phyloP scores from a whole-genome alignment of 2,329 filamentous ascomycete species.

The Fusarium citri region DNA sequence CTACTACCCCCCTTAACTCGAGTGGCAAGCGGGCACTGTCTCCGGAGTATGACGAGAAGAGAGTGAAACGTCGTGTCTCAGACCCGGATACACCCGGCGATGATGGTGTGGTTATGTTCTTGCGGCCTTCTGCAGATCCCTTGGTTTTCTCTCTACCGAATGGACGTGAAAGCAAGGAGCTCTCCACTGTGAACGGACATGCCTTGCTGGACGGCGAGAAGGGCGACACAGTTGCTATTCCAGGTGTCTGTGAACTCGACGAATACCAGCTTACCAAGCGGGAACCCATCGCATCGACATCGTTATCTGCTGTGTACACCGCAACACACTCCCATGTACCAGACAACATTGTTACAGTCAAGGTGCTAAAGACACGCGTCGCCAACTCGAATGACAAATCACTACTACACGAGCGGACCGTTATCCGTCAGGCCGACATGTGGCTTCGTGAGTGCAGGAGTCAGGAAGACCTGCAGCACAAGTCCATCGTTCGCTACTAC shows the following conservation, averaged over 20 bases:
- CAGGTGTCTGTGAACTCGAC: constrained; percentile 63
- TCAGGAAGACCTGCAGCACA: constrained; percentile 66
- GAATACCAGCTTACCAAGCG: constrained; percentile 66
- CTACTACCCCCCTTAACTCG: constrained; percentile 53
- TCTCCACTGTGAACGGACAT: constrained; percentile 60
- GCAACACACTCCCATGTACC: constrained; percentile 64
- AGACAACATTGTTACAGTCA: constrained; percentile 68
- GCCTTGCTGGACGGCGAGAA: constrained; percentile 63
- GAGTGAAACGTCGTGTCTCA: constrained; percentile 57
- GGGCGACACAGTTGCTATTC: constrained; percentile 62
- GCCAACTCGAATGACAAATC: constrained; percentile 57
- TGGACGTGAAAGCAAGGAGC: constrained; percentile 59
- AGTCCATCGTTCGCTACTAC: constrained; percentile 69
- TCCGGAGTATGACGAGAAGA: constrained; percentile 58
- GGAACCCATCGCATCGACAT: constrained; percentile 66
- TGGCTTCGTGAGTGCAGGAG: constrained; percentile 69
- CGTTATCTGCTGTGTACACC: constrained; percentile 67
- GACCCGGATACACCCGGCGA: constrained; percentile 48
- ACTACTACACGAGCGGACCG: constrained; percentile 63
- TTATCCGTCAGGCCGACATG: constrained; percentile 69
- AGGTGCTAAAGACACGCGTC: constrained; percentile 67
- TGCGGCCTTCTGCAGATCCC: constrained; percentile 61
- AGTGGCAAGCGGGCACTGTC: constrained; percentile 64
- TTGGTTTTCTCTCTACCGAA: constrained; percentile 65
- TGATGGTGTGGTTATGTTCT: constrained; percentile 67